A percentile compares a stretch with the other conserved stretches of the same genome.
phyloP scores from a whole-genome alignment of 108 stramenopile genomes.

The Pseudonitzschia pungens region DNA sequence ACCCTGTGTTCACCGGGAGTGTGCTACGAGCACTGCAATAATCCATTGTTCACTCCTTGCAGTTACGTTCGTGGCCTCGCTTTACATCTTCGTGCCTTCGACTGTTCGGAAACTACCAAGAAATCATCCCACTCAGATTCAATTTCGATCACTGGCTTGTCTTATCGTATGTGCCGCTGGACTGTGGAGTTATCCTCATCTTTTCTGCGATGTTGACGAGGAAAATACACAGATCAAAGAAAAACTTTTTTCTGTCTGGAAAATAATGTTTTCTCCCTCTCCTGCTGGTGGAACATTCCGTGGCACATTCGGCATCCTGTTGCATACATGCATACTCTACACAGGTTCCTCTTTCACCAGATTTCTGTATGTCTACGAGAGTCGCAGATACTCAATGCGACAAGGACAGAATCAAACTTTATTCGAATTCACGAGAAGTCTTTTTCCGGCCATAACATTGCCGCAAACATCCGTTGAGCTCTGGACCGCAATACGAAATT shows the following conservation, averaged over 20 bases:
- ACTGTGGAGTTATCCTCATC: conserved; percentile 42
- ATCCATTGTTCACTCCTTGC: conserved; percentile 24
- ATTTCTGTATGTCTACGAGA: conserved; percentile 19
- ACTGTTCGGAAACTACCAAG: conserved; percentile 51
- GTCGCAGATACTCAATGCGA: conserved; percentile 6
- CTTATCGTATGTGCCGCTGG: conserved; percentile 37
- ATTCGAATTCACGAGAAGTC: conserved; percentile 17
- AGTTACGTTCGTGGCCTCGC: conserved; percentile 53
- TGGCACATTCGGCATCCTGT: conserved; percentile 12
- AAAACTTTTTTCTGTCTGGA: conserved; percentile 11
- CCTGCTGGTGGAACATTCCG: neutral
- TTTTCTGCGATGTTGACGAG: conserved; percentile 40
- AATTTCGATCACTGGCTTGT: conserved; percentile 53
- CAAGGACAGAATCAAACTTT: conserved; percentile 15
- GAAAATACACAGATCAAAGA: neutral
- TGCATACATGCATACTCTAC: conserved; percentile 29
- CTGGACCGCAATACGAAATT: conserved; percentile 66
- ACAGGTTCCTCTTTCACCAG: conserved; percentile 22
- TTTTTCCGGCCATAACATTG: conserved; percentile 13
- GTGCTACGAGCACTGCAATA: conserved; percentile 6
- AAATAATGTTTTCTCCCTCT: conserved; percentile 3
- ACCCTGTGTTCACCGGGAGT: conserved; percentile 9
- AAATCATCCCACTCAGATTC: conserved; percentile 60
- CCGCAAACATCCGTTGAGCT: conserved; percentile 24
- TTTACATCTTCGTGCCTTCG: conserved; percentile 72